phyloP scores from a whole-genome alignment of 805 yeast genomes.

The Citeromyces nyonsensis region DNA sequence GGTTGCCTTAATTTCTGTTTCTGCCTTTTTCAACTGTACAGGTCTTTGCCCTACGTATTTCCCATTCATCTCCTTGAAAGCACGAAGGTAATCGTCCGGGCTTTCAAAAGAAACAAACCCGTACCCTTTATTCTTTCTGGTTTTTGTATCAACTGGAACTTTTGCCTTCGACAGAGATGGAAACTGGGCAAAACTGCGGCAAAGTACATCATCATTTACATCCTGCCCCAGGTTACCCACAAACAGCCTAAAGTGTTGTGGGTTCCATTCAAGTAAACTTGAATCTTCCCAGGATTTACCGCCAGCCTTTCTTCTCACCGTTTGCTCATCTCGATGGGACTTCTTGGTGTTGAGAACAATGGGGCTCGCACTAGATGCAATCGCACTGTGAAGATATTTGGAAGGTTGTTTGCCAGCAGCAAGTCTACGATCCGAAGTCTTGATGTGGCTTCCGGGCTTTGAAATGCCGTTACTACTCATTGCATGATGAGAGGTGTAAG shows the following conservation, averaged over 20 bases:
- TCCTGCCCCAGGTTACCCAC: conserved; percentile 65
- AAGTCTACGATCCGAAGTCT: conserved; percentile 35
- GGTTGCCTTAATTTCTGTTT: conserved; percentile 18
- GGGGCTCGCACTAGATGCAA: conserved; percentile 8
- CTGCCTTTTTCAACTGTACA: conserved; percentile 51
- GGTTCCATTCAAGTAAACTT: conserved; percentile 46
- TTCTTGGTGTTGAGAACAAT: conserved; percentile 6
- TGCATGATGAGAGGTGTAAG: too few relatives aligned
- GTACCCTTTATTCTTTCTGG: conserved; percentile 42
- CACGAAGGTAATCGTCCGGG: conserved; percentile 51
- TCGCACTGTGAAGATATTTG: conserved; percentile 18
- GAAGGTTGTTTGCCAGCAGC: conserved; percentile 38
- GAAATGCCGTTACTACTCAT: too few relatives aligned
- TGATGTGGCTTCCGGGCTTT: conserved; percentile 5
- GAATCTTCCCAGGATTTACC: conserved; percentile 32
- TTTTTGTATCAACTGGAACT: conserved; percentile 36
- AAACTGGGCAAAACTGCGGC: conserved; percentile 36
- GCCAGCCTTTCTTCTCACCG: conserved; percentile 28
- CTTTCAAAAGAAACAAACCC: conserved; percentile 60
- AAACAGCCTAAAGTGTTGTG: conserved; percentile 53
- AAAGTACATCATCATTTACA: conserved; percentile 41
- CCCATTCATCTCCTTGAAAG: conserved; percentile 66
- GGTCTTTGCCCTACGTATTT: conserved; percentile 67
- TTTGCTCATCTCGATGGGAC: conserved; percentile 9
- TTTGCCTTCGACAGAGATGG: conserved; percentile 38